Conservation (phyloP, 2,329 filamentous ascomycete genomes). For the Akanthomyces dipterigenus region DNA sequence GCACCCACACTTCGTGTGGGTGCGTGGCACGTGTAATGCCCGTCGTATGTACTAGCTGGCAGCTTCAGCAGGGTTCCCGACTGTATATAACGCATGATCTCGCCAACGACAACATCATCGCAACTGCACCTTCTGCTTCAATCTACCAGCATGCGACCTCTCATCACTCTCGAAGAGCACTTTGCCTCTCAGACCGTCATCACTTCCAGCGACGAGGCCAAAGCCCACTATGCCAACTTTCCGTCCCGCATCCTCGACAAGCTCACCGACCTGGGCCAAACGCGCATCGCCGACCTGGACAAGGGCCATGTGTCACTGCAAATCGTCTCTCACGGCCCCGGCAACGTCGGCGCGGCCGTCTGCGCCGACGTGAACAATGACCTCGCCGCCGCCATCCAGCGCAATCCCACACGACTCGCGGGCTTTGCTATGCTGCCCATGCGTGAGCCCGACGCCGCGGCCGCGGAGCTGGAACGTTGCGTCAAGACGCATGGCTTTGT, state of each 20-base stretch:
- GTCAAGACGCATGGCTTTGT: slow-evolving; percentile 25
- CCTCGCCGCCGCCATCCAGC: slow-evolving; percentile 5
- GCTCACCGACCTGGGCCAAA: slow-evolving; percentile 17
- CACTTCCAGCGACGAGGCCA: slow-evolving; percentile 11
- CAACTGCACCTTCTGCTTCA: not conserved
- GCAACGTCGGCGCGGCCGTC: slow-evolving; percentile 2
- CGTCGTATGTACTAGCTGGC: too few species aligned
- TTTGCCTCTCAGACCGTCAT: slow-evolving; percentile 21
- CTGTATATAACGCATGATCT: not conserved
- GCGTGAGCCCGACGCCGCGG: slow-evolving; percentile 22
- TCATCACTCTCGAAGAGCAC: slow-evolving; percentile 38
- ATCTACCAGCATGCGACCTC: slow-evolving; percentile 15
- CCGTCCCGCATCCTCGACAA: slow-evolving; percentile 18
- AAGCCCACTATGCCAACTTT: slow-evolving; percentile 18
- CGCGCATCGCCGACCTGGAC: slow-evolving; percentile 19
- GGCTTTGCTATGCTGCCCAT: slow-evolving; percentile 25
- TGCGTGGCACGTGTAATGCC: too few species aligned
- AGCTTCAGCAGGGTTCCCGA: not conserved
- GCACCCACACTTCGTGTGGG: too few species aligned
- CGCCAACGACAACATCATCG: not conserved
- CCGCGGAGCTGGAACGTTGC: slow-evolving; percentile 23
- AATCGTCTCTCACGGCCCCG: slow-evolving; percentile 14
- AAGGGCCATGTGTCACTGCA: slow-evolving; percentile 20
- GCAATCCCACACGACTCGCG: slow-evolving; percentile 21
- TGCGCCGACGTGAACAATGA: slow-evolving; percentile 23